Evolutionary conservation across 805 yeast species (phyloP).

Genomic region (Scheffersomyces ergatensis): DNA sequence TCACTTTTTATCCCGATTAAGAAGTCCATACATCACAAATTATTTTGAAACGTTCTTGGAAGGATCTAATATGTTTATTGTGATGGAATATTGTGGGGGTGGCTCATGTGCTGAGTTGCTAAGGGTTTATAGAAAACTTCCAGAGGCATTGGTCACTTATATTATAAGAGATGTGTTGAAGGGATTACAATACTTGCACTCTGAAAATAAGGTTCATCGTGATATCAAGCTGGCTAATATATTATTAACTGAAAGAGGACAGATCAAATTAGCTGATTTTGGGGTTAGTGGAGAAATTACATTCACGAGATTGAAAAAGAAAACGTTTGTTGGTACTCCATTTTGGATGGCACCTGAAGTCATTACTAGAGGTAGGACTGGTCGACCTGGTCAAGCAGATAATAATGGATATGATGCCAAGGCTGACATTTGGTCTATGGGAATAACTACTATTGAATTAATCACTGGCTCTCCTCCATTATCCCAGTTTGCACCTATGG

Average conservation of each 20-base stretch:
- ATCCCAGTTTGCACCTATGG: constrained; percentile 70
- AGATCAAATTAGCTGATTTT: constrained; percentile 84
- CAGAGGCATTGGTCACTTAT: constrained; percentile 59
- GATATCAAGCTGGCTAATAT: constrained; percentile 92
- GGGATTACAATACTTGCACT: constrained; percentile 78
- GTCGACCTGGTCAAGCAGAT: constrained; percentile 81
- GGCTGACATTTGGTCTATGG: constrained; percentile 95
- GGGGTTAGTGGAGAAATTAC: constrained; percentile 88
- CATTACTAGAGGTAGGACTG: constrained; percentile 41
- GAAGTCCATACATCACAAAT: constrained; percentile 65
- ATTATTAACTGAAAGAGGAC: constrained; percentile 64
- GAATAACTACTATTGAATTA: constrained; percentile 87
- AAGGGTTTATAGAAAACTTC: constrained; percentile 49
- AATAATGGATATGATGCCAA: constrained; percentile 71
- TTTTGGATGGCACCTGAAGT: constrained; percentile 99
- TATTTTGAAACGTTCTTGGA: constrained; percentile 58
- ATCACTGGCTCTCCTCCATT: constrained; percentile 82
- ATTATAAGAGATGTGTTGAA: constrained; percentile 61
- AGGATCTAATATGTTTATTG: constrained; percentile 77
- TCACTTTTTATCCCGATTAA: constrained; percentile 63
- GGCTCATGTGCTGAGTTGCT: constrained; percentile 84
- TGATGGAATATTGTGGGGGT: constrained; percentile 95
- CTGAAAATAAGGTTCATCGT: constrained; percentile 75
- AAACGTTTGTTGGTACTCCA: constrained; percentile 92
- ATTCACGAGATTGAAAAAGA: constrained; percentile 48